phyloP scores from a whole-genome alignment of 2,329 filamentous ascomycete genomes.

The Colletotrichum tropicicola region DNA sequence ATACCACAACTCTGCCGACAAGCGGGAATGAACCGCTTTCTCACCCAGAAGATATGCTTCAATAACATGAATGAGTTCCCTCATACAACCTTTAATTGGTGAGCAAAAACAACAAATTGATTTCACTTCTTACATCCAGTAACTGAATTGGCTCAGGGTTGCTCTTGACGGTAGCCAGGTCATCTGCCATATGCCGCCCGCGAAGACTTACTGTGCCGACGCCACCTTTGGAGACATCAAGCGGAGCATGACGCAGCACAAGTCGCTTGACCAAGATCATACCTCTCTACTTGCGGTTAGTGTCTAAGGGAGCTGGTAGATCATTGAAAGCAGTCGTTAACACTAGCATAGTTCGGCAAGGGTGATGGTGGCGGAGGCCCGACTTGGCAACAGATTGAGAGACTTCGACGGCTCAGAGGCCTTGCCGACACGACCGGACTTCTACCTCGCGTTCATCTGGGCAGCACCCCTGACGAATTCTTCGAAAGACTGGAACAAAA shows the following conservation, averaged over 20 bases:
- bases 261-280: conserved; percentile 72
- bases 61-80: conserved; percentile 80
- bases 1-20: conserved; percentile 73
- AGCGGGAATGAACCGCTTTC: conserved; percentile 73
- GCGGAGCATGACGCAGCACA: conserved; percentile 71
- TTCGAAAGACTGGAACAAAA: conserved; percentile 70
- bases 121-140: too few species aligned
- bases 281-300: conserved; percentile 65
- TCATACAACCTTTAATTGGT: conserved; percentile 76
- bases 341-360: conserved; percentile 62
- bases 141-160: conserved; percentile 43
- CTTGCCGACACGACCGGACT: conserved; percentile 66
- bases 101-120: background rate
- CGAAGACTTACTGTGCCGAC: conserved; percentile 72
- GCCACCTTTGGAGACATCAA: conserved; percentile 73
- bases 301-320: conserved; percentile 34
- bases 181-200: conserved; percentile 74
- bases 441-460: conserved; percentile 70
- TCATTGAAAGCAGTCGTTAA: background rate
- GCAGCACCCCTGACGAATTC: conserved; percentile 72
- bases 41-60: conserved; percentile 77
- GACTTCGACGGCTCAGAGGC: conserved; percentile 71
- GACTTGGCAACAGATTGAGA: conserved; percentile 72
- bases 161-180: conserved; percentile 74
- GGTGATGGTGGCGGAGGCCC: conserved; percentile 75